Base-by-base conservation (phyloP, 2,329 filamentous ascomycete species). In the Colletotrichum scovillei region DNA sequence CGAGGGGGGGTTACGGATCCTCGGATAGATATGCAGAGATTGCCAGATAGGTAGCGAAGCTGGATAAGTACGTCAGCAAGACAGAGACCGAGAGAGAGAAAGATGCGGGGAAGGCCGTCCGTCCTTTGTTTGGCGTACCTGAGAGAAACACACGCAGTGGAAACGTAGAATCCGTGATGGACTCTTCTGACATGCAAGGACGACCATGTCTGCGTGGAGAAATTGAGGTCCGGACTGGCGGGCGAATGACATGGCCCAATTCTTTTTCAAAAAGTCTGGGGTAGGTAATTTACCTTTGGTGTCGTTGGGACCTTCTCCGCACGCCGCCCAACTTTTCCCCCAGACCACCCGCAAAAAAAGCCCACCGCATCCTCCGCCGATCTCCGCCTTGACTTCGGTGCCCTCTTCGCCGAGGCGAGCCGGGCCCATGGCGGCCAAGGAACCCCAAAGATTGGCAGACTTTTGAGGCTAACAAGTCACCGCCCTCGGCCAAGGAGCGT, bases 231-330 rank as follows among this genome's bases (percentile, higher is more conserved):
- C 63, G 56, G 30, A 24, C n/a, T 22, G 67, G 14, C 32, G 52
- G 52, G 38, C 53, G 42, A 66, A 55, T 59, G n/a, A 19, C 57
- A 42, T 58, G 56, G n/a, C 16, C 49, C 69, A 69, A 69, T 63
- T 58, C 26, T 30, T 49, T 49, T 11, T 19, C 8, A 16, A 24
- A 28, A 30, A 63, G 59, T 52, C 26, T 30, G 52, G 46, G 57
- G 24, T 19, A 7, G 30, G 22, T 56, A 35, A 28, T 65, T 38
- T 35, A 35, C 32, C 32, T 12, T 35, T 12, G 32, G 32, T 12
- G 32, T 35, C n/a, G 52, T 53, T 53, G 57, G 63, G 69, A 52
- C 55, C n/a, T 56, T 71, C 68, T 67, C 63, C 56, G 68, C 68
- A 67, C 63, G 16, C 19, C 19, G 42, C 42, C 19, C 16, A 49